Evolutionary conservation across 169 alveolate genomes (phyloP).

Genomic region (Plasmodium relictum): DNA sequence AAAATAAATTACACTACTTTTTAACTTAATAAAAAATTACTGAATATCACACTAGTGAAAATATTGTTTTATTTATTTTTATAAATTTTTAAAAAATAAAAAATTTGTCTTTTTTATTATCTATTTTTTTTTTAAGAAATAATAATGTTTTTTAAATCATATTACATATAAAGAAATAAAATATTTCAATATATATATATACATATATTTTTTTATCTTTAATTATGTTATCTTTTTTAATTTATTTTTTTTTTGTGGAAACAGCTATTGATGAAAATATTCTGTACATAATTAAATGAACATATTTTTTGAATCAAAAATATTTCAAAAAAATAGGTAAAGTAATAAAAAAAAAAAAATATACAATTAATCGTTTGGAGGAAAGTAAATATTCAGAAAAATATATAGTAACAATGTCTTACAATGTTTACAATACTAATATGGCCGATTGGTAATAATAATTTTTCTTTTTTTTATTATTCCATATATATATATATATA

Average conservation of each 20-base stretch:
- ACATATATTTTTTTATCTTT: slow-evolving; percentile 7
- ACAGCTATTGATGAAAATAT: slow-evolving; percentile 9
- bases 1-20: slow-evolving; percentile 13
- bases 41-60: slow-evolving; percentile 23
- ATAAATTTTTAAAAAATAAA: slow-evolving; percentile 14
- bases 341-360: neutral
- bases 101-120: slow-evolving; percentile 25
- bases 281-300: neutral
- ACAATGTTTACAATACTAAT: slow-evolving; percentile 64
- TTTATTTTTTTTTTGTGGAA: slow-evolving; percentile 40
- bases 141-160: too few species aligned
- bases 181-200: neutral
- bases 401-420: slow-evolving; percentile 41
- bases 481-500: neutral
- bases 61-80: slow-evolving; percentile 14
- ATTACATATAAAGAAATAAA: too few species aligned
- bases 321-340: neutral
- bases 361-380: neutral
- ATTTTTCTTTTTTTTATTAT: neutral
- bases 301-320: too few species aligned
- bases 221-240: slow-evolving; percentile 25
- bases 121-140: neutral
- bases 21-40: slow-evolving; percentile 12
- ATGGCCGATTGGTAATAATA: slow-evolving; percentile 65
- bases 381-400: slow-evolving; percentile 2